Conservation (phyloP, 192 early-diverging fungal genomes). For the Backusella mclennaniae region DNA sequence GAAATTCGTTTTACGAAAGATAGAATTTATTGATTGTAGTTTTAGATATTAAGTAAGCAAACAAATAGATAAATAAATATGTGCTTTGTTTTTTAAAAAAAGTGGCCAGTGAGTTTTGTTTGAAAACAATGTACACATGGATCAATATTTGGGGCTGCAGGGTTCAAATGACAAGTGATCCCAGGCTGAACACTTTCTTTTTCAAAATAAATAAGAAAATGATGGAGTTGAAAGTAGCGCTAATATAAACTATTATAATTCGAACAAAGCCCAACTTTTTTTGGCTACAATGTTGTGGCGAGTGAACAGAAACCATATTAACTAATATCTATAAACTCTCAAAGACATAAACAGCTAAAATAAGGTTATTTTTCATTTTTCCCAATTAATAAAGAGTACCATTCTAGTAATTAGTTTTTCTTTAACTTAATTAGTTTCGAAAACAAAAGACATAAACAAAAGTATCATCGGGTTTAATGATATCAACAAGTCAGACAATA, state of each 20-base stretch:
- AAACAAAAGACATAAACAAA: background rate
- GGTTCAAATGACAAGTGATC: background rate
- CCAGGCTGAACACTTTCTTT: background rate
- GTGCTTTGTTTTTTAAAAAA: background rate
- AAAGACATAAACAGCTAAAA: background rate
- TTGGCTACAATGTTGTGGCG: background rate
- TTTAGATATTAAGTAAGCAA: slow-evolving; percentile 1
- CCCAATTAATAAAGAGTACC: background rate
- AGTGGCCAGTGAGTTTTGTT: background rate
- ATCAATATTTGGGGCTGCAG: background rate
- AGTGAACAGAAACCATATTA: background rate
- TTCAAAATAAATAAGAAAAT: background rate
- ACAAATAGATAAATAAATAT: background rate
- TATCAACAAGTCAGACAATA: background rate
- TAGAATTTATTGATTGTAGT: background rate
- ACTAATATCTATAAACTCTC: background rate
- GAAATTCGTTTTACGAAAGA: background rate
- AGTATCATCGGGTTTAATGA: background rate
- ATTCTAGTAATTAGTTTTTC: background rate
- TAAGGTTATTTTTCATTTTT: background rate
- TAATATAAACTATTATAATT: background rate
- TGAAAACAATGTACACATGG: background rate
- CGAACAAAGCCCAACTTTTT: background rate
- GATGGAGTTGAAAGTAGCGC: background rate
- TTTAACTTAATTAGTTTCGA: background rate